Evolutionary conservation across 164 flowering plant genomes (phyloP).

Genomic region (Vitis rupestris): DNA sequence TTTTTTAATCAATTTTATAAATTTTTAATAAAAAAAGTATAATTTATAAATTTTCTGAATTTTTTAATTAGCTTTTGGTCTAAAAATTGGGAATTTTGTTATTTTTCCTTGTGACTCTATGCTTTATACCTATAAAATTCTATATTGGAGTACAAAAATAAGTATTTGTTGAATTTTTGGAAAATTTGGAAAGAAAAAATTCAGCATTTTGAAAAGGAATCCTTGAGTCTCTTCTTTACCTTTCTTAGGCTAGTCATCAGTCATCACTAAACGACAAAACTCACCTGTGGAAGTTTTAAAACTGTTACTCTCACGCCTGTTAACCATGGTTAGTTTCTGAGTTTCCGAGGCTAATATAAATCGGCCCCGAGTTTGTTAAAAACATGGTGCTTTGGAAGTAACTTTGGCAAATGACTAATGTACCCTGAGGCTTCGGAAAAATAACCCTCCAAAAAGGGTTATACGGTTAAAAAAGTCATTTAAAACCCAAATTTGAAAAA

Average conservation of each 20-base stretch:
- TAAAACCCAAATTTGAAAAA: too few species aligned
- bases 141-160: too few species aligned
- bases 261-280: slow-evolving; percentile 32
- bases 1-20: too few species aligned
- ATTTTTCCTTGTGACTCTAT: too few species aligned
- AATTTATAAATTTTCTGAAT: too few species aligned
- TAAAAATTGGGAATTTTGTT: too few species aligned
- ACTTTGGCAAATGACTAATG: background rate
- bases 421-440: background rate
- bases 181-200: background rate
- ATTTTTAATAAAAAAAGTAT: too few species aligned
- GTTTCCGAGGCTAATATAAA: background rate
- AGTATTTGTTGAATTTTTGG: background rate
- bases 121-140: too few species aligned
- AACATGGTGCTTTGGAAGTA: background rate
- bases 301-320: slow-evolving; percentile 14
- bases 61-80: too few species aligned
- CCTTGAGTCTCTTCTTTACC: background rate
- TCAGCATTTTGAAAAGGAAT: background rate
- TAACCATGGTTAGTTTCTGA: slow-evolving; percentile 5
- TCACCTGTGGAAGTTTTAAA: slow-evolving; percentile 12
- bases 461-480: too few species aligned
- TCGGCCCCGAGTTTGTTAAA: background rate
- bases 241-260: slow-evolving; percentile 22
- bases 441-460: too few species aligned